Evolutionary conservation across 768 basidiomycete species (phyloP).

Genomic region (Hygrocybe coccinea): DNA sequence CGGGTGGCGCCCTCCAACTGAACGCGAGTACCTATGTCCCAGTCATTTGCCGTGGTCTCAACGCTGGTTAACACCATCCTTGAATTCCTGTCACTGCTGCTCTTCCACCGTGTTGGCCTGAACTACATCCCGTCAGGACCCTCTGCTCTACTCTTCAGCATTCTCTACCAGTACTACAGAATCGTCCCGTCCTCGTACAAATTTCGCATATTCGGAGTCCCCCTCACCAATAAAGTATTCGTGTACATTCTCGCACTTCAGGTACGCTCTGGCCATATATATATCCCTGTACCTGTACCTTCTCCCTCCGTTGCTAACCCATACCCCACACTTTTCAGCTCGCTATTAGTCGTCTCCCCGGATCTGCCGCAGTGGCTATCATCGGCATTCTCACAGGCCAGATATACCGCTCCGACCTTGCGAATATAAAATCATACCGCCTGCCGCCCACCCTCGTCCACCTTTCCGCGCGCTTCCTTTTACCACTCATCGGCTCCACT

Average conservation of each 20-base stretch:
- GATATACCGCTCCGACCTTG: conserved; percentile 78
- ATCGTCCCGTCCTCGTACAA: conserved; percentile 73
- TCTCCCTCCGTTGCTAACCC: conserved; percentile 6
- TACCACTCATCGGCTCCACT: conserved; percentile 63
- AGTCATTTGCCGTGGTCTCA: conserved; percentile 79
- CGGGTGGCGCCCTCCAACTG: conserved; percentile 9
- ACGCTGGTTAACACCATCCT: conserved; percentile 59
- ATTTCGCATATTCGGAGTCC: conserved; percentile 69
- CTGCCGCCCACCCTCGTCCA: conserved; percentile 55
- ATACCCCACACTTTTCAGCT: conserved; percentile 43
- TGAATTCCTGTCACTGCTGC: conserved; percentile 60
- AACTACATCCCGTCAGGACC: conserved; percentile 77
- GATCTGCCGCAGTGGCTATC: conserved; percentile 55
- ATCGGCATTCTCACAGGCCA: conserved; percentile 69
- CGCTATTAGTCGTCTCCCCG: conserved; percentile 60
- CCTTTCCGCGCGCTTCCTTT: conserved; percentile 53
- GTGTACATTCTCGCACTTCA: conserved; percentile 67
- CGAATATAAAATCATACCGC: conserved; percentile 75
- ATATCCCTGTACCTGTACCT: background rate
- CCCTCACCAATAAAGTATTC: conserved; percentile 73
- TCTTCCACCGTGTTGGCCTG: conserved; percentile 62
- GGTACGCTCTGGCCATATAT: too few species aligned
- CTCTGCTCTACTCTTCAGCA: conserved; percentile 68
- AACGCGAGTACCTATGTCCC: conserved; percentile 6
- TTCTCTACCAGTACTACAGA: conserved; percentile 78